These are phyloP conservation scores for Amylocystis lapponica DNA, from an alignment of 768 basidiomycete genomes.

Conservation along the genomic window DNA sequence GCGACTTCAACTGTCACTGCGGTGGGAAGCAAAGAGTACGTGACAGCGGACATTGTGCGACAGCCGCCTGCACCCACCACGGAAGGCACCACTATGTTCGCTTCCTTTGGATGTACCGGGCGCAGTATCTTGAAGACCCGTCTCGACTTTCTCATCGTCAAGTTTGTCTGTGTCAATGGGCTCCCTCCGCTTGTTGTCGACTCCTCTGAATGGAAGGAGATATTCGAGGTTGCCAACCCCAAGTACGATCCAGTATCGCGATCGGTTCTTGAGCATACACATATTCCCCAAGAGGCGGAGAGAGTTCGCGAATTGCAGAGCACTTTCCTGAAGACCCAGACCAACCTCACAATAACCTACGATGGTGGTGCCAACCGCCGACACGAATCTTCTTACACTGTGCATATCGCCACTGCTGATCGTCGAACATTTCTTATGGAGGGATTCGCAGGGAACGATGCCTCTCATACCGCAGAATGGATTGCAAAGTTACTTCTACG, in stretches of 20 bases:
- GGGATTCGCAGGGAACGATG: not conserved
- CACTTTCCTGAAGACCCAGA: not conserved
- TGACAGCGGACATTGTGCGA: no score
- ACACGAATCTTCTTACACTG: not conserved
- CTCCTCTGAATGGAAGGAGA: slow-evolving; percentile 5
- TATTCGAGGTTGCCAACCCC: slow-evolving; percentile 2
- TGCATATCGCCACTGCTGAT: not conserved
- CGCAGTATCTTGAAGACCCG: not conserved
- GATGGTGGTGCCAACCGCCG: not conserved
- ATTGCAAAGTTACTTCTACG: not conserved
- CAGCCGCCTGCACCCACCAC: no score
- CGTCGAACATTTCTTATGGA: not conserved
- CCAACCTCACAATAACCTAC: not conserved
- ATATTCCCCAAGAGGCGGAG: slow-evolving; percentile 12
- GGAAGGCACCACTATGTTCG: not conserved
- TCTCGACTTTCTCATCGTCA: slow-evolving; percentile 3
- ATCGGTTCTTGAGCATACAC: slow-evolving; percentile 6
- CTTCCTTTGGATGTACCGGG: not conserved
- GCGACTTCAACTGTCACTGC: no score
- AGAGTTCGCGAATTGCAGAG: not conserved
- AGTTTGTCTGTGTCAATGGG: slow-evolving; percentile 3
- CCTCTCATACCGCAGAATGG: not conserved
- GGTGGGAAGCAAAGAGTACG: no score
- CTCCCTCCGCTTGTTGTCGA: slow-evolving; percentile 5
- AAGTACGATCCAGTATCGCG: slow-evolving; percentile 3